A percentile compares a stretch with the other conserved stretches of the same genome.
Evolutionary conservation across 306 rosid genomes (phyloP).

Genomic region (Mimosa bimucronata): DNA sequence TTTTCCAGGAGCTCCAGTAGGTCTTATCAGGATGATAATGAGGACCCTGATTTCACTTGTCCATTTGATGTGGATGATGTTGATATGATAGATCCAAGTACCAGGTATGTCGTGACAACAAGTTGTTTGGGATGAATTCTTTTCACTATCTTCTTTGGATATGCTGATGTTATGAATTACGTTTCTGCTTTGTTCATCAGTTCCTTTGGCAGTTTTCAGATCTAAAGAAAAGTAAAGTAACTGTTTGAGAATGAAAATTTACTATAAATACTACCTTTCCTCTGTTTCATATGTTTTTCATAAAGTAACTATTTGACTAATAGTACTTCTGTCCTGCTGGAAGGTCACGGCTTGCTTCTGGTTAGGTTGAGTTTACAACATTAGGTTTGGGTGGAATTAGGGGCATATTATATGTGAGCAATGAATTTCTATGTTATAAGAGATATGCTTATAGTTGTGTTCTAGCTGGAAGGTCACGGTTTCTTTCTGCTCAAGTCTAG

Average conservation of each 20-base stretch:
- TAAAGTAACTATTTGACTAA: slow-evolving; percentile 3
- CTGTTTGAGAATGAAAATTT: neutral
- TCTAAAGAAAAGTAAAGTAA: slow-evolving; percentile 18
- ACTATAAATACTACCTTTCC: neutral
- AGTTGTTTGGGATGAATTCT: slow-evolving; percentile 33
- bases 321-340: slow-evolving; percentile 14
- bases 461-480: slow-evolving; percentile 9
- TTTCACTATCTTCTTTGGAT: slow-evolving; percentile 3
- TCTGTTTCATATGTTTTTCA: neutral
- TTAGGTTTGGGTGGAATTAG: slow-evolving; percentile 4
- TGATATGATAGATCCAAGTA: slow-evolving; percentile 69
- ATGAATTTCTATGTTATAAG: neutral
- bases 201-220: slow-evolving; percentile 16
- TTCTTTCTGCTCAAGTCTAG: neutral
- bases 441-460: neutral
- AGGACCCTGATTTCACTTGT: slow-evolving; percentile 69
- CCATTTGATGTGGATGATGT: slow-evolving; percentile 80
- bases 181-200: slow-evolving; percentile 19
- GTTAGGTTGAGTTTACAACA: slow-evolving; percentile 12
- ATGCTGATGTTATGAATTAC: slow-evolving; percentile 15
- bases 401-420: slow-evolving; percentile 3
- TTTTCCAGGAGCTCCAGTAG: slow-evolving; percentile 83
- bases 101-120: slow-evolving; percentile 62
- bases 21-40: slow-evolving; percentile 70
- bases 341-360: slow-evolving; percentile 29